phyloP scores from a whole-genome alignment of 257 asterid species.

The Datura wrightii region DNA sequence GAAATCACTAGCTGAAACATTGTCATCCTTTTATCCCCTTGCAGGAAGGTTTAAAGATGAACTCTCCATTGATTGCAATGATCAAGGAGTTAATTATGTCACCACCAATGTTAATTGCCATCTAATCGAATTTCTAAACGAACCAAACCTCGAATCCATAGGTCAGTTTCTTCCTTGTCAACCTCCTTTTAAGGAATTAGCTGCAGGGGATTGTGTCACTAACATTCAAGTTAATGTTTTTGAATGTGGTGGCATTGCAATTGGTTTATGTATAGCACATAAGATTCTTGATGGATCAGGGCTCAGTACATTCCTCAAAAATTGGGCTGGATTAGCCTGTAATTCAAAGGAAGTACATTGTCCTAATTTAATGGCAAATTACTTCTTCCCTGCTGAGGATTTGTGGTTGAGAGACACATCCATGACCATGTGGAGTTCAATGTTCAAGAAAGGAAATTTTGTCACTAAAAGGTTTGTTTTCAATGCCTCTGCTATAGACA shows the following conservation, averaged over 20 bases:
- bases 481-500: conserved; percentile 44
- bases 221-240: conserved; percentile 64
- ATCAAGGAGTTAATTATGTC: conserved; percentile 61
- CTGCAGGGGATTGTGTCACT: conserved; percentile 47
- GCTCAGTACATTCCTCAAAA: conserved; percentile 54
- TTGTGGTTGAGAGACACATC: conserved; percentile 58
- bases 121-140: conserved; percentile 49
- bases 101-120: conserved; percentile 44
- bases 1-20: conserved; percentile 56
- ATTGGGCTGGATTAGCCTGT: conserved; percentile 56
- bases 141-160: conserved; percentile 53
- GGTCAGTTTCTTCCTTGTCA: conserved; percentile 59
- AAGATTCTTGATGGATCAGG: conserved; percentile 72
- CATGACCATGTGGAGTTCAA: conserved; percentile 59
- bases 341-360: conserved; percentile 25
- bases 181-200: conserved; percentile 36
- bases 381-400: conserved; percentile 55
- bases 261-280: conserved; percentile 72
- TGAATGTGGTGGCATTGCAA: conserved; percentile 77
- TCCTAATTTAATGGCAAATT: conserved; percentile 58
- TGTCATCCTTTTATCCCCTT: conserved; percentile 63
- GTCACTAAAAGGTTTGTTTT: conserved; percentile 68
- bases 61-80: conserved; percentile 64
- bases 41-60: conserved; percentile 70
- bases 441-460: conserved; percentile 64